Percentiles rank a stretch among this genome's conserved stretches.
phyloP scores from a whole-genome alignment of 495 filamentous ascomycete species.

The Annulohypoxylon moriforme region DNA sequence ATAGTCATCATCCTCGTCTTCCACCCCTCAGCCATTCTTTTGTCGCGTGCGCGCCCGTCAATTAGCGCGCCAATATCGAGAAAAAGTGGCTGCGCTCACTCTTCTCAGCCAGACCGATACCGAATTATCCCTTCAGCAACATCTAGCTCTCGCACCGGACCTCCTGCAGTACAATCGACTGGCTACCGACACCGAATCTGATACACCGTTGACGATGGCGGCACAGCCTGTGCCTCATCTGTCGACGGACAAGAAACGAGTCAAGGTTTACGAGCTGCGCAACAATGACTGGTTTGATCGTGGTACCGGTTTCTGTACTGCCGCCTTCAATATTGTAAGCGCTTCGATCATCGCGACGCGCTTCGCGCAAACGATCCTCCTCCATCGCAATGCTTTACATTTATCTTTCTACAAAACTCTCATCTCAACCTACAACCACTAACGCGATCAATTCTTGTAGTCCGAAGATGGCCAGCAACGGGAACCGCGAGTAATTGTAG shows the following conservation, averaged over 20 bases:
- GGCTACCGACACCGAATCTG: constrained; percentile 52
- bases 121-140: constrained; percentile 59
- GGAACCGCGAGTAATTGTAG: constrained; percentile 88
- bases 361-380: constrained; percentile 8
- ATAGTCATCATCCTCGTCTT: constrained; percentile 21
- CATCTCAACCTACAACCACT: constrained; percentile 29
- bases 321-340: constrained; percentile 79
- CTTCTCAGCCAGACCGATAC: constrained; percentile 56
- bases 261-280: constrained; percentile 98
- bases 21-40: constrained; percentile 38
- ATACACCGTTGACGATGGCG: constrained; percentile 71
- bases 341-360: constrained; percentile 25
- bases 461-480: constrained; percentile 61
- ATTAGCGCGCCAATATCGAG: constrained; percentile 46
- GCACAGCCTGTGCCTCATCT: constrained; percentile 86
- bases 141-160: constrained; percentile 56
- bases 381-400: constrained; percentile 22
- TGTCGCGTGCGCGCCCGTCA: constrained; percentile 50
- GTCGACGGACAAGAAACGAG: constrained; percentile 91
- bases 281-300: constrained; percentile 99
- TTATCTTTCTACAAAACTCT: neutral
- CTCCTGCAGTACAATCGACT: constrained; percentile 51
- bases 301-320: constrained; percentile 94
- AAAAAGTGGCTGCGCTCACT: constrained; percentile 61
- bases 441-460: constrained; percentile 42